A percentile compares a stretch with the other conserved stretches of the same genome.
Conservation (phyloP, 2,329 filamentous ascomycete genomes). For the Botryosphaeria dothidea region DNA sequence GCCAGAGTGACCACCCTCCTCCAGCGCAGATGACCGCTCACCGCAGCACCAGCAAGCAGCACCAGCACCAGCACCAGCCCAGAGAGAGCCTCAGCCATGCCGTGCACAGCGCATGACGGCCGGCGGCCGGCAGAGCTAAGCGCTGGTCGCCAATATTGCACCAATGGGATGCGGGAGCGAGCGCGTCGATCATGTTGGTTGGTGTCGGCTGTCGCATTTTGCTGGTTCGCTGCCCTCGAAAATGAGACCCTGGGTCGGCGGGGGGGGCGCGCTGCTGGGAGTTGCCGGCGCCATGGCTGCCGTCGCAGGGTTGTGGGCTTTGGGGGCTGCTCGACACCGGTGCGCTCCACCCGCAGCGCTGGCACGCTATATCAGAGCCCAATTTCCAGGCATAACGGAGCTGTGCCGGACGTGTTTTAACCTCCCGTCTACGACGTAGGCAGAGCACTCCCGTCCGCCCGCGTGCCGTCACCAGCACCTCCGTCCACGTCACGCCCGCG, state of each 20-base stretch:
- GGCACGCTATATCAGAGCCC: conserved; percentile 18
- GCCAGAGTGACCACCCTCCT: too few relatives aligned
- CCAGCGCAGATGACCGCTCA: conserved; percentile 14
- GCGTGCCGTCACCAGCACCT: neutral
- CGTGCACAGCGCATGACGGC: conserved; percentile 1
- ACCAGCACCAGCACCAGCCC: too few relatives aligned
- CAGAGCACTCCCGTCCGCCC: neutral
- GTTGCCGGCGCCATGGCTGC: conserved; percentile 16
- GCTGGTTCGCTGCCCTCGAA: conserved; percentile 11
- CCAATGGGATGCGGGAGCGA: conserved; percentile 10
- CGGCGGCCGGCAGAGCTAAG: neutral
- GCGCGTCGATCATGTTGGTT: conserved; percentile 15
- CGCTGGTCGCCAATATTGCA: conserved; percentile 5
- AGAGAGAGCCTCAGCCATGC: neutral
- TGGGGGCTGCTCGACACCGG: conserved; percentile 10
- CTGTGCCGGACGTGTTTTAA: neutral
- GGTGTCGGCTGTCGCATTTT: neutral
- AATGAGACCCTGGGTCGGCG: neutral
- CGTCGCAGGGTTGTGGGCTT: conserved; percentile 15
- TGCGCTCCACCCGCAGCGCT: conserved; percentile 11
- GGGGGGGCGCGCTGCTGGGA: conserved; percentile 4
- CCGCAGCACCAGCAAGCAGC: too few relatives aligned
- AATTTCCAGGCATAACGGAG: conserved; percentile 9
- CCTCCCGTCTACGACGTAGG: neutral
- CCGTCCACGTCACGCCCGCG: conserved; percentile 2